Evolutionary conservation across 1,139 yeast genomes (phyloP).

Genomic region (Geotrichum reessii): DNA sequence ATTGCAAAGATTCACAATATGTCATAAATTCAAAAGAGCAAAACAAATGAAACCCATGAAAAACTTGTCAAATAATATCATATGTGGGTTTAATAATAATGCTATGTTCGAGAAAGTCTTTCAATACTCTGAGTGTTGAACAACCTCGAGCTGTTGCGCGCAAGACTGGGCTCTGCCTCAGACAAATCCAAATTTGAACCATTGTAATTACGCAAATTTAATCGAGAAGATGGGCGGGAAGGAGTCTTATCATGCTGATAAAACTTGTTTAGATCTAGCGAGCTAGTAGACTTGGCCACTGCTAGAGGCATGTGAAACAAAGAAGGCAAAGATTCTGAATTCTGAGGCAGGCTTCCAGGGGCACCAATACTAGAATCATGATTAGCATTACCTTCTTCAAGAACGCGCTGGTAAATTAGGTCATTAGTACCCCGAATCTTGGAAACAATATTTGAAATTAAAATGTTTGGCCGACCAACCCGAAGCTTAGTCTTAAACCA

Average conservation of each 20-base stretch:
- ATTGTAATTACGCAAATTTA: neutral
- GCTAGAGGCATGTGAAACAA: conserved; percentile 15
- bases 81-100: neutral
- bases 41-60: too few relatives aligned
- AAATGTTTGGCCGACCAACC: conserved; percentile 1
- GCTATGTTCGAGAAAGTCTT: conserved; percentile 4
- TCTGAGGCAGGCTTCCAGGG: conserved; percentile 11
- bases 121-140: conserved; percentile 13
- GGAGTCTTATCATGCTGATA: conserved; percentile 5
- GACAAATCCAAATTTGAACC: conserved; percentile 1
- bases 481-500: conserved; percentile 4
- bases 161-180: conserved; percentile 4
- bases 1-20: too few relatives aligned
- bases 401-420: conserved; percentile 12
- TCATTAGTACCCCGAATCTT: neutral
- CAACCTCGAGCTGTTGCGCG: conserved; percentile 4
- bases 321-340: conserved; percentile 18
- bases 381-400: conserved; percentile 14
- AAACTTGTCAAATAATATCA: neutral
- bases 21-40: too few relatives aligned
- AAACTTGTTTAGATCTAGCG: conserved; percentile 26
- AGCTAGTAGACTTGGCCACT: conserved; percentile 28
- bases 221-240: conserved; percentile 22
- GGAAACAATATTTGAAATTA: neutral
- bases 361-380: neutral